Conservation (phyloP, 257 asterid species). For the Echium plantagineum region DNA sequence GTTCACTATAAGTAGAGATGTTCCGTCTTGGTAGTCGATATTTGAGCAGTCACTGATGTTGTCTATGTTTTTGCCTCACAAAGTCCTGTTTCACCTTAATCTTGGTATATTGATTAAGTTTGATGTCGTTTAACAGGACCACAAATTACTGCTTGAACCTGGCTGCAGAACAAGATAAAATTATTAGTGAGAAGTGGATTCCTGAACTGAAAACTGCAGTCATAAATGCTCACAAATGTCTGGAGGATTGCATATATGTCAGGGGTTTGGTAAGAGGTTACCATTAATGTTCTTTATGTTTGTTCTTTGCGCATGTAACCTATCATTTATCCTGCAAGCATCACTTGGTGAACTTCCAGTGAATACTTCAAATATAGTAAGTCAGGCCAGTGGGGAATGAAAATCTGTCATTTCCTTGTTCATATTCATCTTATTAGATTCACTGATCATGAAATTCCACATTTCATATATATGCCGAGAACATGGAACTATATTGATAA, state of each 20-base stretch:
- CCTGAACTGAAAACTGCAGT: slow-evolving; percentile 69
- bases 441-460: too few species aligned
- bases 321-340: too few species aligned
- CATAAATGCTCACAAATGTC: slow-evolving; percentile 70
- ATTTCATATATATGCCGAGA: too few species aligned
- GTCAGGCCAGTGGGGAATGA: too few species aligned
- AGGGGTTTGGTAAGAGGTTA: slow-evolving; percentile 75
- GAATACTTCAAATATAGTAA: too few species aligned
- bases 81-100: not conserved
- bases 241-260: slow-evolving; percentile 88
- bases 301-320: not conserved
- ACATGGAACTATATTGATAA: not conserved
- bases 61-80: not conserved
- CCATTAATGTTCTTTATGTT: not conserved
- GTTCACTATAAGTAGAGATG: too few species aligned
- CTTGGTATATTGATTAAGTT: slow-evolving; percentile 11
- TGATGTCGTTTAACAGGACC: slow-evolving; percentile 46
- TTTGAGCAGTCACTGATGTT: not conserved
- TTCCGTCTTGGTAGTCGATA: not conserved
- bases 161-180: slow-evolving; percentile 88
- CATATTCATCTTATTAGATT: too few species aligned
- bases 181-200: slow-evolving; percentile 71
- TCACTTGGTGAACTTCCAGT: too few species aligned
- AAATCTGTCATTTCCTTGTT: too few species aligned
- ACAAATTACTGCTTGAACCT: slow-evolving; percentile 75